Conservation (phyloP, 139 green algal species). For the Chlorella ohadii region DNA sequence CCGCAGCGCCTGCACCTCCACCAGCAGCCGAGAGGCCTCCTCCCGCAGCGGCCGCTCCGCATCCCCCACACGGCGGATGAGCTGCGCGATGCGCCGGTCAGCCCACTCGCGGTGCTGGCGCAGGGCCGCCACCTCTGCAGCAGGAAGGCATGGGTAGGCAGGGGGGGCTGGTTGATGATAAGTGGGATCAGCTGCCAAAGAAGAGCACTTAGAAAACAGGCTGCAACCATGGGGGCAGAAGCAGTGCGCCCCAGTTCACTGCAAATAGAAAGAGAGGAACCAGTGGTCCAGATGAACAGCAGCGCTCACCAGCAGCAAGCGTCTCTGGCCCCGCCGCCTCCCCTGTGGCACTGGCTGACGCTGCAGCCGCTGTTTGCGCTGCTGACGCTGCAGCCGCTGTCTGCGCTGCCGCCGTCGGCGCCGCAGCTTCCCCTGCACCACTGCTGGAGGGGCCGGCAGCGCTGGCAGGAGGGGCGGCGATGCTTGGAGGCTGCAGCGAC, state of each 20-base stretch:
- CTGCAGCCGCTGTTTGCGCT: too few relatives aligned
- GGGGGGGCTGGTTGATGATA: too few relatives aligned
- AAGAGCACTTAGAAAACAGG: too few relatives aligned
- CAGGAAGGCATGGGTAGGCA: background rate
- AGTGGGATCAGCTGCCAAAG: too few relatives aligned
- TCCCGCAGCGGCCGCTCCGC: conserved; percentile 36
- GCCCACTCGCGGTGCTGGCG: conserved; percentile 41
- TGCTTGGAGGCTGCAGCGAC: background rate
- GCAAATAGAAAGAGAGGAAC: too few relatives aligned
- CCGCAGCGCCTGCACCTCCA: conserved; percentile 31
- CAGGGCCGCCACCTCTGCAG: conserved; percentile 19
- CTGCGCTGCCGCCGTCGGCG: too few relatives aligned
- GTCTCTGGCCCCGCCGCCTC: too few relatives aligned
- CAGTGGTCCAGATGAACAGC: background rate
- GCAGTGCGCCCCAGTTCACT: background rate
- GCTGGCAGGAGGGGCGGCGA: background rate
- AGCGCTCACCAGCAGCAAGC: background rate
- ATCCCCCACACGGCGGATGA: conserved; percentile 30
- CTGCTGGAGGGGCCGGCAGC: too few relatives aligned
- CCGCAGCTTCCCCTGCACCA: too few relatives aligned
- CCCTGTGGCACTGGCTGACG: too few relatives aligned
- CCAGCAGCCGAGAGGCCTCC: conserved; percentile 22
- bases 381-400: background rate
- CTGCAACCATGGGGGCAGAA: too few relatives aligned
- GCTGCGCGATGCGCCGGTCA: conserved; percentile 29